Conservation (phyloP, 2,329 filamentous ascomycete species). For the Colletotrichum spinosum region DNA sequence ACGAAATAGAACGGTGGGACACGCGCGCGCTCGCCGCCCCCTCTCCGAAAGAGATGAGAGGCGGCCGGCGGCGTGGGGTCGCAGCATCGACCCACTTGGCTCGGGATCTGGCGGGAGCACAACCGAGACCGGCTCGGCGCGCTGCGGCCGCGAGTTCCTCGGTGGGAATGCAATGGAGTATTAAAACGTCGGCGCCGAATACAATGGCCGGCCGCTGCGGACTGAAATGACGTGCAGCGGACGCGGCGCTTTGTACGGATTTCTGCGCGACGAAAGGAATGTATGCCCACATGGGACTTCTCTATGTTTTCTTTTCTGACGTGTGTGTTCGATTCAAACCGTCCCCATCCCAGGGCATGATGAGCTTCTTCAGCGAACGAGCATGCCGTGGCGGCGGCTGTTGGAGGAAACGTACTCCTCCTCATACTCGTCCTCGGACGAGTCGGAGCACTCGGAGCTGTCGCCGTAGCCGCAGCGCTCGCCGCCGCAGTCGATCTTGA, state of each 20-base stretch:
- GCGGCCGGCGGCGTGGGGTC: constrained; percentile 54
- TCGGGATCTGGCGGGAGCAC: constrained; percentile 24
- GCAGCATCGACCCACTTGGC: constrained; percentile 66
- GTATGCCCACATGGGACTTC: constrained; percentile 44
- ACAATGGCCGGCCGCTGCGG: constrained; percentile 10
- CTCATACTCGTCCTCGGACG: constrained; percentile 69
- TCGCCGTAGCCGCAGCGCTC: constrained; percentile 87
- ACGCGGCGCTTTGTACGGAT: constrained; percentile 15
- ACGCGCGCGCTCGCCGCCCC: constrained; percentile 26
- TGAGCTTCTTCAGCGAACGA: constrained; percentile 56
- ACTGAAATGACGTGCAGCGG: not conserved
- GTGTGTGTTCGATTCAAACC: not conserved
- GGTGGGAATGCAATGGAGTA: constrained; percentile 32
- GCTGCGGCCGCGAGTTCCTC: constrained; percentile 38
- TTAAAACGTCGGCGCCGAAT: constrained; percentile 26
- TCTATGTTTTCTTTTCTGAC: constrained; percentile 26
- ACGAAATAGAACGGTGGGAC: constrained; percentile 21
- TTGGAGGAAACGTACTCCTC: constrained; percentile 55
- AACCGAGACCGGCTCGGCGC: constrained; percentile 59
- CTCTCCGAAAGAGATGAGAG: not conserved
- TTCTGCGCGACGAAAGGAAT: constrained; percentile 44
- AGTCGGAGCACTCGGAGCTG: constrained; percentile 73
- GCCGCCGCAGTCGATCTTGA: constrained; percentile 96
- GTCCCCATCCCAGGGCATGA: constrained; percentile 30
- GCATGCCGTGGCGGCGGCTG: constrained; percentile 73